Conservation (phyloP, 306 rosid genomes). For the Oemleria cerasiformis region DNA sequence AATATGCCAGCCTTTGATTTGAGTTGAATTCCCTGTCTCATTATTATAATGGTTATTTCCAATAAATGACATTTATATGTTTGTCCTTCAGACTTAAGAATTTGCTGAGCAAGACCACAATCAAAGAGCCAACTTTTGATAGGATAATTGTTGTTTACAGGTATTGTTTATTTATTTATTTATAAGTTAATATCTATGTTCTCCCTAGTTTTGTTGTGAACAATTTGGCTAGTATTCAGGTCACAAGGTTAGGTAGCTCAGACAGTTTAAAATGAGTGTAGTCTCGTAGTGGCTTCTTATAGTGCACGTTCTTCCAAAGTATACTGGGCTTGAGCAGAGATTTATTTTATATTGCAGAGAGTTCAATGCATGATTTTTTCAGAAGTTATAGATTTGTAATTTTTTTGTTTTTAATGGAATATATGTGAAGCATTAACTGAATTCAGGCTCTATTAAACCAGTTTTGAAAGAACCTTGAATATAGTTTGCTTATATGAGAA, state of each 20-base stretch:
- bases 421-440: not conserved
- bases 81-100: conserved; percentile 48
- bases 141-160: conserved; percentile 94
- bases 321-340: not conserved
- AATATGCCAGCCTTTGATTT: not conserved
- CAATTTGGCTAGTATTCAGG: not conserved
- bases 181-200: not conserved
- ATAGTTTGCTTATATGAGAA: conserved; percentile 28
- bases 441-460: not conserved
- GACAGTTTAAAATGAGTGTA: not conserved
- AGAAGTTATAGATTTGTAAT: not conserved
- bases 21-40: conserved; percentile 6
- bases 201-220: not conserved
- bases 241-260: not conserved
- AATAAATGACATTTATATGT: conserved; percentile 26
- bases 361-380: not conserved
- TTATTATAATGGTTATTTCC: not conserved
- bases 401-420: no score
- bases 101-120: conserved; percentile 67
- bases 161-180: conserved; percentile 26
- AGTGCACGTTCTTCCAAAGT: not conserved
- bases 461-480: not conserved
- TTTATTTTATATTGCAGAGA: not conserved
- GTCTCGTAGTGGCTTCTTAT: not conserved
- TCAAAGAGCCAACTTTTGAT: conserved; percentile 98